These are phyloP conservation scores for Talaromyces islandicus DNA, from an alignment of 2,329 filamentous ascomycete genomes.

Conservation along the genomic window DNA sequence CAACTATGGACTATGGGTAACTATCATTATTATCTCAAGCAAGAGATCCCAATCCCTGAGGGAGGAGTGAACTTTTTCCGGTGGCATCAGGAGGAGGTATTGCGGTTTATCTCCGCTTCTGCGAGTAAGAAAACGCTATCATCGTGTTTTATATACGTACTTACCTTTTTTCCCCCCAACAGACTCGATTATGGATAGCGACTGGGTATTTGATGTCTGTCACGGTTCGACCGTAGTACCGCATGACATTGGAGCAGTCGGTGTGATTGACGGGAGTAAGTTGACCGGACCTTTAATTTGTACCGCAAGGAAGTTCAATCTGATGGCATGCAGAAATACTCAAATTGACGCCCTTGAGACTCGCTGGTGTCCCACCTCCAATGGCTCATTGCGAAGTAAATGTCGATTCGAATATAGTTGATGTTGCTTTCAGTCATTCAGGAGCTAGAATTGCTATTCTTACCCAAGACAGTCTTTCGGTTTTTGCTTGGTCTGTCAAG, in stretches of 20 bases:
- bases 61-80: slow-evolving; percentile 19
- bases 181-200: slow-evolving; percentile 52
- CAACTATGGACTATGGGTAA: slow-evolving; percentile 97
- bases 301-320: slow-evolving; percentile 13
- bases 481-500: slow-evolving; percentile 65
- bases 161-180: slow-evolving; percentile 10
- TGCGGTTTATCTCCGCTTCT: slow-evolving; percentile 58
- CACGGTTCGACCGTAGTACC: slow-evolving; percentile 65
- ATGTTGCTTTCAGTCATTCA: slow-evolving; percentile 66
- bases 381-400: slow-evolving; percentile 77
- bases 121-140: slow-evolving; percentile 36
- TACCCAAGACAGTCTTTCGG: slow-evolving; percentile 58
- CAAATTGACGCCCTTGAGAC: slow-evolving; percentile 78
- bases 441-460: slow-evolving; percentile 66
- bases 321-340: slow-evolving; percentile 46
- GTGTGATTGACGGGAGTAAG: slow-evolving; percentile 74
- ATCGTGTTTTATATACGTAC: background rate
- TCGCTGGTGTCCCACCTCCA: slow-evolving; percentile 82
- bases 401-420: slow-evolving; percentile 58
- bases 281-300: slow-evolving; percentile 11
- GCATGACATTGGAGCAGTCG: slow-evolving; percentile 70
- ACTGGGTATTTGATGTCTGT: slow-evolving; percentile 63
- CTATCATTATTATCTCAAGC: slow-evolving; percentile 97
- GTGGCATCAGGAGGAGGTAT: slow-evolving; percentile 84
- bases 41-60: slow-evolving; percentile 58